A percentile compares a stretch with the other conserved stretches of the same genome.
These are phyloP conservation scores for Marasmius fiardii DNA, from an alignment of 1,284 basidiomycete genomes.

Conservation along the genomic window DNA sequence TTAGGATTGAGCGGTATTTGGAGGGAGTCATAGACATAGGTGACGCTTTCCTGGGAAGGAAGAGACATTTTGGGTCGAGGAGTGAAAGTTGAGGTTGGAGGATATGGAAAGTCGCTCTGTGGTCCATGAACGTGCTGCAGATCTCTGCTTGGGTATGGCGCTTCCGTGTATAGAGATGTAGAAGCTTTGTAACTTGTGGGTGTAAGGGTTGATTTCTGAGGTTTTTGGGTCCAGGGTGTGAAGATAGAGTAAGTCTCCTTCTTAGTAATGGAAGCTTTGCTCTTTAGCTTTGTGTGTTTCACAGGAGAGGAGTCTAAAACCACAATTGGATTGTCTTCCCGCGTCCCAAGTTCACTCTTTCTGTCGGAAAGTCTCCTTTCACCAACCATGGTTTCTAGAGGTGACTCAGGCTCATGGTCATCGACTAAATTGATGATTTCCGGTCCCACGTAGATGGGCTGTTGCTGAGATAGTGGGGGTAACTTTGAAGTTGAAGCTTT, in stretches of 20 bases:
- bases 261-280: slow-evolving; percentile 5
- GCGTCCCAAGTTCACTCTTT: slow-evolving; percentile 4
- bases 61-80: slow-evolving; percentile 12
- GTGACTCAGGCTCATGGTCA: neutral
- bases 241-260: slow-evolving; percentile 30
- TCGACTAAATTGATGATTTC: slow-evolving; percentile 3
- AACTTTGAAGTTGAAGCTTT: neutral
- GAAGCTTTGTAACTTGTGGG: slow-evolving; percentile 18
- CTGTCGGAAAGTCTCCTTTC: neutral
- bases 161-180: slow-evolving; percentile 23
- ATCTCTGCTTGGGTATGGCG: slow-evolving; percentile 47
- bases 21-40: neutral
- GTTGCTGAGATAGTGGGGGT: neutral
- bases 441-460: neutral
- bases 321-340: slow-evolving; percentile 36
- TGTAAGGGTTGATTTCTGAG: neutral
- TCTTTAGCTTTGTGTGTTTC: slow-evolving; percentile 20
- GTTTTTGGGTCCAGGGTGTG: slow-evolving; percentile 16
- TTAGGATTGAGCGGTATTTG: neutral
- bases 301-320: slow-evolving; percentile 38
- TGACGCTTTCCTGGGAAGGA: neutral
- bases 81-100: slow-evolving; percentile 16
- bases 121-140: slow-evolving; percentile 64
- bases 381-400: neutral
- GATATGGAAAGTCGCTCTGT: slow-evolving; percentile 31